Evolutionary conservation across 805 yeast species (phyloP).

Genomic region (Phaffomyces antillensis): DNA sequence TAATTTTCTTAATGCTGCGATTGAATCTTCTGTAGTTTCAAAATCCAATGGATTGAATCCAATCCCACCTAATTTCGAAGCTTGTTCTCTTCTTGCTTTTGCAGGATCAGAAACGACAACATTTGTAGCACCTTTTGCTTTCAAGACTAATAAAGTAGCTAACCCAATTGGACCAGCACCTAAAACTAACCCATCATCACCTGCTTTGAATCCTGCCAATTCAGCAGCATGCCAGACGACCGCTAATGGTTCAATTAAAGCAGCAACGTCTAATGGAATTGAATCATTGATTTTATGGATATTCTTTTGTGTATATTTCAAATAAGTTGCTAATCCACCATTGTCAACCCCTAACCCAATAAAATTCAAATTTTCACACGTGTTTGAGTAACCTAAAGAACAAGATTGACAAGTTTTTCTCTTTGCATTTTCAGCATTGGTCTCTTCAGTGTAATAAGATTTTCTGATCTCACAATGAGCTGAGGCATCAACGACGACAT

Average conservation of each 20-base stretch:
- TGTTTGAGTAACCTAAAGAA: conserved; percentile 35
- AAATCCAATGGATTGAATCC: conserved; percentile 36
- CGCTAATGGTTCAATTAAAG: conserved; percentile 50
- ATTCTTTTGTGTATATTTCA: conserved; percentile 33
- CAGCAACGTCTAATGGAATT: conserved; percentile 46
- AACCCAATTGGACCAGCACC: conserved; percentile 64
- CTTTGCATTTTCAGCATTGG: conserved; percentile 16
- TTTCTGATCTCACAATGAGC: conserved; percentile 35
- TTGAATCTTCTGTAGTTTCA: conserved; percentile 21
- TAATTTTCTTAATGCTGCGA: conserved; percentile 26
- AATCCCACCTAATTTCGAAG: conserved; percentile 40
- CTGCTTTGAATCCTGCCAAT: conserved; percentile 35
- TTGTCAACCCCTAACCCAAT: conserved; percentile 43
- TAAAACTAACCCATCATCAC: conserved; percentile 41
- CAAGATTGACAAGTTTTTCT: conserved; percentile 35
- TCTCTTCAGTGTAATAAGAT: conserved; percentile 21
- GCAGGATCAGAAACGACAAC: conserved; percentile 61
- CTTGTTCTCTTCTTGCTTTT: conserved; percentile 51
- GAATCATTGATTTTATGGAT: conserved; percentile 32
- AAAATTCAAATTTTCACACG: conserved; percentile 37
- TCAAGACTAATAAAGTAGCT: conserved; percentile 46
- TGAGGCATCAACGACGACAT: conserved; percentile 47
- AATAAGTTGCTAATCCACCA: conserved; percentile 41
- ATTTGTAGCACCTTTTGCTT: conserved; percentile 40
- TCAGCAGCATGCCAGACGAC: conserved; percentile 55